These are phyloP conservation scores for Apium graveolens DNA, from an alignment of 129 eudicot genomes.

Conservation along the genomic window DNA sequence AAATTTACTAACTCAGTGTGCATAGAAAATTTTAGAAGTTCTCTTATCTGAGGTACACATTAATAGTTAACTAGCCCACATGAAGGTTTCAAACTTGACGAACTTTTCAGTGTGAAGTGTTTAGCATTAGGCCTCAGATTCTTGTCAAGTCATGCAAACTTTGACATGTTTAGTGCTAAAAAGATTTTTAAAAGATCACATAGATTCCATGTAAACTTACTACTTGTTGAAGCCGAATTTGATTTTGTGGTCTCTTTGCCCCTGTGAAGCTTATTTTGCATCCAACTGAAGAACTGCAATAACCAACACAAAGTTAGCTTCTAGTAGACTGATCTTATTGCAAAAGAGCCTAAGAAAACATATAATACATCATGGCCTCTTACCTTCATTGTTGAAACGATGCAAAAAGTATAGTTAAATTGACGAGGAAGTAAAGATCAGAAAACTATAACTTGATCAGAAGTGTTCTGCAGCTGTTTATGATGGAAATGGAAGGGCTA, in stretches of 20 bases:
- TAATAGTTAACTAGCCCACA: neutral
- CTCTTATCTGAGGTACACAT: neutral
- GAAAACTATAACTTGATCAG: conserved; percentile 11
- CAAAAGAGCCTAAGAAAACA: neutral
- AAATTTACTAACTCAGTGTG: neutral
- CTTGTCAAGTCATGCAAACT: neutral
- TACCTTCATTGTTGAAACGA: conserved; percentile 52
- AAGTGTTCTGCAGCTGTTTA: neutral
- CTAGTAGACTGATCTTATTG: neutral
- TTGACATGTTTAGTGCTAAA: neutral
- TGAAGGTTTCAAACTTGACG: neutral
- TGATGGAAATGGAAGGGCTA: neutral
- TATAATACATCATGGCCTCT: conserved; percentile 10
- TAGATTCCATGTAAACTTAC: conserved; percentile 29
- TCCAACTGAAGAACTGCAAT: conserved; percentile 82
- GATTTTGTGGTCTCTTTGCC: conserved; percentile 39
- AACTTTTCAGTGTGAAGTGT: neutral
- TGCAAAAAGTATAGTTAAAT: neutral
- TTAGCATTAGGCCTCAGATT: neutral
- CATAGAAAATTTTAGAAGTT: neutral
- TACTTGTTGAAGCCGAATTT: conserved; percentile 24
- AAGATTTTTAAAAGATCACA: neutral
- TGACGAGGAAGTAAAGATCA: neutral
- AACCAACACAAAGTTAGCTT: conserved; percentile 16
- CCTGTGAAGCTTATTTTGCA: conserved; percentile 63